Conservation (phyloP, 2,329 filamentous ascomycete genomes). For the Seiridium unicorne region DNA sequence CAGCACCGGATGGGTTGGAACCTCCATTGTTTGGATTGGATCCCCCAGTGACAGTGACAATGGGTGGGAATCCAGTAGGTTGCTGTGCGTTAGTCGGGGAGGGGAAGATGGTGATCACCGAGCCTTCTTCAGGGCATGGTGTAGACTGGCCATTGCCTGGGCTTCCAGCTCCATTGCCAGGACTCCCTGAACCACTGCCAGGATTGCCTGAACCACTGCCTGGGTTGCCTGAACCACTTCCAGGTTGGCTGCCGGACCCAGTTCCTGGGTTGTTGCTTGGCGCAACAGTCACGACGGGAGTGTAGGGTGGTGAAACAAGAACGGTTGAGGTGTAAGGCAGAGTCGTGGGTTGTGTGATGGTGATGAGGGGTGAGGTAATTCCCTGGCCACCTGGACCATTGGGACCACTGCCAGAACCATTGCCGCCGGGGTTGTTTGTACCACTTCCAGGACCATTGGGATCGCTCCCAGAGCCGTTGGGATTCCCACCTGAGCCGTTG, state of each 20-base stretch:
- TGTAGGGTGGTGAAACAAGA: not conserved
- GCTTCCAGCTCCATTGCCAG: conserved; percentile 9
- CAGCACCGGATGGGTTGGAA: not conserved
- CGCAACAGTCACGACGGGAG: conserved; percentile 5
- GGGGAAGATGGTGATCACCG: conserved; percentile 2
- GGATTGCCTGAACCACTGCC: conserved; percentile 8
- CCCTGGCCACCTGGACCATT: conserved; percentile 14
- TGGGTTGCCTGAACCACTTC: conserved; percentile 13
- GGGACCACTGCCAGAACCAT: conserved; percentile 7
- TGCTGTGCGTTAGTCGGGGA: not conserved
- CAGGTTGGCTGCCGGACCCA: conserved; percentile 4
- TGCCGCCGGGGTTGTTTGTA: conserved; percentile 13
- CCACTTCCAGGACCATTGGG: not conserved
- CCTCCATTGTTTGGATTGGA: not conserved
- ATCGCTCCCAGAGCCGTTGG: not conserved
- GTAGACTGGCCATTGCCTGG: conserved; percentile 5
- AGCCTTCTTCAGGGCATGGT: conserved; percentile 2
- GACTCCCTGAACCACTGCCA: conserved; percentile 12
- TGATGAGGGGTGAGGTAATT: conserved; percentile 14
- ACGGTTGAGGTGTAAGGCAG: not conserved
- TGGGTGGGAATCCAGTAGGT: not conserved
- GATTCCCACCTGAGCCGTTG: not conserved
- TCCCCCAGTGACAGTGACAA: not conserved
- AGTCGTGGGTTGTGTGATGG: conserved; percentile 11
- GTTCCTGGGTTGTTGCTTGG: conserved; percentile 12